Conservation (phyloP, 148 eudicot species). For the Camellia japonica region DNA sequence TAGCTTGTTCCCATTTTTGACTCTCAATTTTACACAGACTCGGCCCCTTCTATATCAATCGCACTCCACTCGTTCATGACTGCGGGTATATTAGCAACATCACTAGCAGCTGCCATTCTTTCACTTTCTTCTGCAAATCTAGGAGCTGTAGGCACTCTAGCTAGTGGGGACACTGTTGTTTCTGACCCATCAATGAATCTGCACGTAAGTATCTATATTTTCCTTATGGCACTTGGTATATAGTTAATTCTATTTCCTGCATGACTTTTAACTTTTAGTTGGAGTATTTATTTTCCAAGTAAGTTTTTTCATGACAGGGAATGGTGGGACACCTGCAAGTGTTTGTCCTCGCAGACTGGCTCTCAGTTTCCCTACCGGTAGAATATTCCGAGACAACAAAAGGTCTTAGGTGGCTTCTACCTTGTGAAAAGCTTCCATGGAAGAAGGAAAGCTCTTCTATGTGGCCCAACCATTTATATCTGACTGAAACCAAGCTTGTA, state of each 20-base stretch:
- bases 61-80: slow-evolving; percentile 22
- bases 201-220: slow-evolving; percentile 5
- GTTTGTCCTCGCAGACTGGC: slow-evolving; percentile 23
- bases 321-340: slow-evolving; percentile 25
- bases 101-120: slow-evolving; percentile 19
- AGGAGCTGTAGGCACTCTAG: slow-evolving; percentile 12
- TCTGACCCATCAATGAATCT: slow-evolving; percentile 21
- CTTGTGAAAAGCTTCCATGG: slow-evolving; percentile 19
- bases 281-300: neutral
- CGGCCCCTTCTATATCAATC: slow-evolving; percentile 13
- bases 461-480: slow-evolving; percentile 1
- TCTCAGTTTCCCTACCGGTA: slow-evolving; percentile 11
- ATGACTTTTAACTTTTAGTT: neutral
- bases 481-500: neutral
- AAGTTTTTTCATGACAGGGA: slow-evolving; percentile 11
- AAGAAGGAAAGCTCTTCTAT: slow-evolving; percentile 17
- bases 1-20: neutral
- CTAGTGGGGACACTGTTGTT: neutral
- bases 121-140: slow-evolving; percentile 20
- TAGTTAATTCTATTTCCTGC: neutral
- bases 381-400: slow-evolving; percentile 21
- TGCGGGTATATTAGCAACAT: slow-evolving; percentile 19
- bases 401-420: slow-evolving; percentile 24
- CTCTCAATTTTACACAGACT: slow-evolving; percentile 8
- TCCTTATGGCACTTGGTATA: neutral